Percentiles rank a stretch among this genome's conserved stretches.
These are phyloP conservation scores for Grammothele lineata DNA, from an alignment of 768 basidiomycete species.

Conservation along the genomic window DNA sequence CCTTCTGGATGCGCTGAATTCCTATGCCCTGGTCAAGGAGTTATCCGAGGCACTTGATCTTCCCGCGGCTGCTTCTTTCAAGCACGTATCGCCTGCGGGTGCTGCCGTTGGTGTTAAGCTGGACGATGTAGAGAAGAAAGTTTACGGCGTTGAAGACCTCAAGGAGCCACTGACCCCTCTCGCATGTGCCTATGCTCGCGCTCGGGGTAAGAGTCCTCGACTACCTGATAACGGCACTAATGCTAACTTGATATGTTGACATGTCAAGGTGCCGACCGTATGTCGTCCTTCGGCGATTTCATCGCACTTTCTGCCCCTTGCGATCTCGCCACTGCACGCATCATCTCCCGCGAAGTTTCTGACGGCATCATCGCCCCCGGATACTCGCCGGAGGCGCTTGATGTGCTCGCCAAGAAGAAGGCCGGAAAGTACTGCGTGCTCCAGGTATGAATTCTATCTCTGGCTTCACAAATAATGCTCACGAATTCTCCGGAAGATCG, in stretches of 20 bases:
- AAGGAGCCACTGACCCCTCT: constrained; percentile 86
- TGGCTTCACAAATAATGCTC: background rate
- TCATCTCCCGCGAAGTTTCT: constrained; percentile 98
- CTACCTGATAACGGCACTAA: background rate
- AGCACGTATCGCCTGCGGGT: constrained; percentile 98
- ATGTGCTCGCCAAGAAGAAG: constrained; percentile 93
- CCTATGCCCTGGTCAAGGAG: constrained; percentile 93
- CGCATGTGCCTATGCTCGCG: constrained; percentile 92
- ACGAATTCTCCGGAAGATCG: constrained; percentile 56
- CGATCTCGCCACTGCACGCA: constrained; percentile 90
- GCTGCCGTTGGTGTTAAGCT: constrained; percentile 89
- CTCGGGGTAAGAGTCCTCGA: constrained; percentile 60
- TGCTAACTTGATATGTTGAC: background rate
- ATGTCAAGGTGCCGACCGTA: constrained; percentile 82
- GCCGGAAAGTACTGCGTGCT: constrained; percentile 98
- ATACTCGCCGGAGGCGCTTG: constrained; percentile 83
- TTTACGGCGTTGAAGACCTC: constrained; percentile 94
- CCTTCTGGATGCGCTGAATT: constrained; percentile 94
- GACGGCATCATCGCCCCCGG: constrained; percentile 98
- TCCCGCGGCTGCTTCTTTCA: constrained; percentile 98
- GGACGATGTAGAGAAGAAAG: constrained; percentile 80
- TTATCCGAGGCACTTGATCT: constrained; percentile 81
- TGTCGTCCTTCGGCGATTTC: constrained; percentile 99
- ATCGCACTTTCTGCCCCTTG: constrained; percentile 92
- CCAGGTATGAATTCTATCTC: constrained; percentile 47